Percentiles rank a stretch among this genome's conserved stretches.
Conservation (phyloP, 2,329 filamentous ascomycete species). For the Cordyceps tenuipes region DNA sequence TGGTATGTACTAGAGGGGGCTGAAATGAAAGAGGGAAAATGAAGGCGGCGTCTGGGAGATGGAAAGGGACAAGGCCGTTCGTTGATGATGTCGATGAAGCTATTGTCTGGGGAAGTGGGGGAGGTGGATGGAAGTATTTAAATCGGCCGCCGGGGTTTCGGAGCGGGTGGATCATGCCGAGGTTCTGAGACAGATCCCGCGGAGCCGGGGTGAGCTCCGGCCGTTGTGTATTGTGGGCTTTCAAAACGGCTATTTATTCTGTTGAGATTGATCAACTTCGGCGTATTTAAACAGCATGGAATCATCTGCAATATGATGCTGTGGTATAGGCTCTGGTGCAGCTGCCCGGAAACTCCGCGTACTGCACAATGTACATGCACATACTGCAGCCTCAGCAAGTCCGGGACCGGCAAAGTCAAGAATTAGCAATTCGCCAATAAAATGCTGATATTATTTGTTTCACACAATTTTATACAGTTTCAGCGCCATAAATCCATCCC, state of each 20-base stretch:
- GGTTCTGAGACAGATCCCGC: constrained; percentile 1
- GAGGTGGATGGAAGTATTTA: not conserved
- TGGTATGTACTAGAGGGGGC: not conserved
- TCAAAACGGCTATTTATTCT: not conserved
- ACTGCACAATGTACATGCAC: not conserved
- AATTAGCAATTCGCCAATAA: too few relatives aligned
- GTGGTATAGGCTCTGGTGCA: too few relatives aligned
- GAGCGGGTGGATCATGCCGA: not conserved
- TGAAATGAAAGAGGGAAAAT: too few relatives aligned
- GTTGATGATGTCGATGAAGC: not conserved
- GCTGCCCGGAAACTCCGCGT: not conserved
- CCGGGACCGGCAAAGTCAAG: too few relatives aligned
- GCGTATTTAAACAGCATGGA: too few relatives aligned
- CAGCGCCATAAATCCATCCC: too few relatives aligned
- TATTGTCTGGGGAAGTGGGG: not conserved
- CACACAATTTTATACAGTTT: too few relatives aligned
- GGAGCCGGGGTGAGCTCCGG: not conserved
- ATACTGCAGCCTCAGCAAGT: too few relatives aligned
- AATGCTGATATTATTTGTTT: not conserved
- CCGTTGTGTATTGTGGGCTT: not conserved
- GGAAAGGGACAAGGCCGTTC: not conserved
- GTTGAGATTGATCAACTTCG: not conserved
- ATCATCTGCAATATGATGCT: too few relatives aligned
- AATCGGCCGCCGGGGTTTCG: not conserved
- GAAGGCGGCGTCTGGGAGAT: too few relatives aligned